Base-by-base conservation (phyloP, 306 rosid species). In the Ziziphus jujuba region DNA sequence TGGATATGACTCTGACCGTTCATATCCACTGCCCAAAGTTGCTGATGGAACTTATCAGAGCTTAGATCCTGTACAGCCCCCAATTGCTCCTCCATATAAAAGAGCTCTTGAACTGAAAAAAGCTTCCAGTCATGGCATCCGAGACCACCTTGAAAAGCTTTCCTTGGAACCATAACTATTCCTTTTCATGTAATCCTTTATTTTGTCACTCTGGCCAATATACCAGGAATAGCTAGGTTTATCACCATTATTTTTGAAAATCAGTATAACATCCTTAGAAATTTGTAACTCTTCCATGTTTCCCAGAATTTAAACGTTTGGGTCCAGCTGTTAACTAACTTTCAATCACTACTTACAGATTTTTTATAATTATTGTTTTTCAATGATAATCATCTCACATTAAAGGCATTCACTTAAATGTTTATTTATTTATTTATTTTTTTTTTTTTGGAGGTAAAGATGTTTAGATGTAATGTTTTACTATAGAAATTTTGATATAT, bases 31-130 rank as follows among this genome's bases (percentile, higher is more conserved):
- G 28, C 98, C 96, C 60, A 87, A 81, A 85, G 95, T 75, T 55
- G 90, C 75, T 56, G 91, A 86, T 25, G 96, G 96, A 75, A 72
- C 84, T 49, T 91, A 91, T 79, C 87, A 71, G 78, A 84, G 95
- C 79, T 79, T 89, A 83, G 95, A 89, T 84, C 96, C 95, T 17
- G 87, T 91, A 45, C 92, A 87, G 59, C 96, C 96, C 45, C 96
- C 96, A 43, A 89, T 87, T 23, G 97, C 97, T 31, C 96, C 96
- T 62, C 97, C 87, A 33, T 85, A 78, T 63, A 86, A 84, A 78
- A 80, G 86, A 77, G 91, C 89, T 56, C 84, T 82, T 7, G 84
- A 82, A 76, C 40, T 86, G 68, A 82, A 80, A 84, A 87, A 84
- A 77, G 82, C 86, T 67, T 80, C 82, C 65, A 63, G 72, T 57